Evolutionary conservation across 2,329 filamentous ascomycete genomes (phyloP).

Genomic region (Alternaria hordeiaustralica): DNA sequence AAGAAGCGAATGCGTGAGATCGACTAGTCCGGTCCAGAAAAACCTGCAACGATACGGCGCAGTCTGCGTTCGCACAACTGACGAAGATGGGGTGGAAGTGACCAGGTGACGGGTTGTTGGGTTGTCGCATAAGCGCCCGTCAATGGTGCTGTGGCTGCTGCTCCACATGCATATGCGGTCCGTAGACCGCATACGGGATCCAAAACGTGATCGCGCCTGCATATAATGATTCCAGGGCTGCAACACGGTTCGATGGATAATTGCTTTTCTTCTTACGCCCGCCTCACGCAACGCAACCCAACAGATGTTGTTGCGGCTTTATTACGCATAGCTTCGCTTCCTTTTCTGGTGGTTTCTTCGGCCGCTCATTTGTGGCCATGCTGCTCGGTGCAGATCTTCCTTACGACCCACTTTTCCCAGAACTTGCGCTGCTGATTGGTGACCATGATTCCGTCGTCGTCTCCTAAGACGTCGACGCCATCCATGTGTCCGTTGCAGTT

Average conservation of each 20-base stretch:
- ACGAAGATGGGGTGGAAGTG: neutral
- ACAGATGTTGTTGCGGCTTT: neutral
- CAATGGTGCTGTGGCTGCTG: constrained; percentile 18
- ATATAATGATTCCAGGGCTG: neutral
- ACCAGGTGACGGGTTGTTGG: constrained; percentile 14
- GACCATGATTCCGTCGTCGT: constrained; percentile 58
- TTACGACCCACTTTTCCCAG: constrained; percentile 63
- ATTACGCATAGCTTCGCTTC: neutral
- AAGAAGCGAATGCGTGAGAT: neutral
- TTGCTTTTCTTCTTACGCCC: constrained; percentile 1
- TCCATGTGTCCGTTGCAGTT: constrained; percentile 53
- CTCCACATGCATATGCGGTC: constrained; percentile 20
- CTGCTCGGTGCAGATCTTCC: constrained; percentile 53
- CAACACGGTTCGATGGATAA: constrained; percentile 6
- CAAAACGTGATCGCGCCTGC: constrained; percentile 20
- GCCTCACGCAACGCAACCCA: neutral
- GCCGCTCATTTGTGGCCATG: constrained; percentile 46
- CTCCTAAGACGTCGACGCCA: constrained; percentile 54
- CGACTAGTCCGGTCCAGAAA: neutral
- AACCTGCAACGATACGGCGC: neutral
- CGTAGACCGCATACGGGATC: constrained; percentile 17
- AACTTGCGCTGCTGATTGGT: constrained; percentile 59
- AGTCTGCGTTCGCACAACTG: neutral
- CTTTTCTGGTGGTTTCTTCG: neutral
- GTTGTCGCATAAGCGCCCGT: constrained; percentile 31